These are phyloP conservation scores for Talaromyces wortmannii DNA, from an alignment of 495 filamentous ascomycete species.

Conservation along the genomic window DNA sequence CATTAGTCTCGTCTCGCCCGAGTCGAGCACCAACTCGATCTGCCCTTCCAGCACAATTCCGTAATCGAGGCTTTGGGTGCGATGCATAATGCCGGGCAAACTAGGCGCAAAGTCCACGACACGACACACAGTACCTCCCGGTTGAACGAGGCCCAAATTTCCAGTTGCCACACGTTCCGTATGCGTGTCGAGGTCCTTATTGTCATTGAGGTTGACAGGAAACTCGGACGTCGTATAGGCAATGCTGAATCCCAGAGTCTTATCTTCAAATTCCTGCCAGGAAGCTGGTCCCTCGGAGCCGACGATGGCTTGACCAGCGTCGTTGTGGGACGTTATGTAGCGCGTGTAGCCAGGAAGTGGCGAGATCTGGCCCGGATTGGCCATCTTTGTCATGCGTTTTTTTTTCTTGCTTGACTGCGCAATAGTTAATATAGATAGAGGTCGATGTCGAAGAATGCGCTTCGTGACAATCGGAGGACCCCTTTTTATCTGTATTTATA, in stretches of 20 bases:
- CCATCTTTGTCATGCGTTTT: too few relatives aligned
- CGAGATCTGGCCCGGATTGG: too few relatives aligned
- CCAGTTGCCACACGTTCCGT: conserved; percentile 21
- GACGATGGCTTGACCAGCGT: conserved; percentile 20
- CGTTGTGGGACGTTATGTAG: too few relatives aligned
- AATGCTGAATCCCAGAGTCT: conserved; percentile 22
- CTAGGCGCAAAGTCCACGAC: conserved; percentile 62
- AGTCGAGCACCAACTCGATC: conserved; percentile 69
- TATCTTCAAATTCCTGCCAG: conserved; percentile 12
- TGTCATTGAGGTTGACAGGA: conserved; percentile 45
- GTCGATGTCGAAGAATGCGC: too few relatives aligned
- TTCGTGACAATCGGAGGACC: too few relatives aligned
- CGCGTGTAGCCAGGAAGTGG: too few relatives aligned
- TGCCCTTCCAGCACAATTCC: conserved; percentile 68
- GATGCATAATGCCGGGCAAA: conserved; percentile 58
- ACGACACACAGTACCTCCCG: conserved; percentile 39
- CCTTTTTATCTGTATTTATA: too few relatives aligned
- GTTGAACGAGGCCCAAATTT: conserved; percentile 43
- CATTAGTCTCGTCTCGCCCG: too few relatives aligned
- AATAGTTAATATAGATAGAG: too few relatives aligned
- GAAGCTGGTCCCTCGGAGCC: conserved; percentile 12
- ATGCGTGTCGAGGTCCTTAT: conserved; percentile 37
- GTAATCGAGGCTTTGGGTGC: conserved; percentile 67
- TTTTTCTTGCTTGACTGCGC: too few relatives aligned
- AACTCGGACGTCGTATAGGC: conserved; percentile 46